A percentile compares a stretch with the other conserved stretches of the same genome.
Conservation (phyloP, 2,329 filamentous ascomycete genomes). For the Mycocentrospora acerina region DNA sequence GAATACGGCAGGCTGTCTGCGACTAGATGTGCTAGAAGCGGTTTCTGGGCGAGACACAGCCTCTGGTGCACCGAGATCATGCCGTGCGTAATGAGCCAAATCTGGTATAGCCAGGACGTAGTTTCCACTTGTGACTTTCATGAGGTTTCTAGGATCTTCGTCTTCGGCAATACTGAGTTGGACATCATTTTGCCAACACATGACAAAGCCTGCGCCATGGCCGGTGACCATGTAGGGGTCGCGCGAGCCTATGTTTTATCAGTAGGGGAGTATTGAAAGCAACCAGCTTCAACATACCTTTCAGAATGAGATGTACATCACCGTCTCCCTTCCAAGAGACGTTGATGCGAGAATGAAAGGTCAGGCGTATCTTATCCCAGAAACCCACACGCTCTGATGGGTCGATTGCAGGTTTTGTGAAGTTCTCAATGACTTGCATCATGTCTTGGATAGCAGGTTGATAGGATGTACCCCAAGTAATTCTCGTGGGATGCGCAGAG, state of each 20-base stretch:
- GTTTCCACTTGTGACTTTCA: constrained; percentile 93
- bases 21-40: constrained; percentile 62
- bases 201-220: constrained; percentile 89
- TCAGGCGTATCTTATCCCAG: constrained; percentile 97
- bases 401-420: constrained; percentile 93
- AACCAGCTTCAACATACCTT: constrained; percentile 57
- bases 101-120: constrained; percentile 94
- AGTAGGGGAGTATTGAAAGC: constrained; percentile 5
- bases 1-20: constrained; percentile 78
- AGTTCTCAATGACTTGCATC: constrained; percentile 99
- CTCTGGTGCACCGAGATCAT: constrained; percentile 52
- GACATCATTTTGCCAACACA: constrained; percentile 98
- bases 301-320: constrained; percentile 89
- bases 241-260: constrained; percentile 58
- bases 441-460: constrained; percentile 98
- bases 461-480: constrained; percentile 97
- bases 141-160: constrained; percentile 87
- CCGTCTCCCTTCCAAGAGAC: constrained; percentile 94
- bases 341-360: constrained; percentile 87
- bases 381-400: constrained; percentile 93
- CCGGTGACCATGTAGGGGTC: constrained; percentile 94
- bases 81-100: constrained; percentile 82
- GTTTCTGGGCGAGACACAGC: constrained; percentile 57
- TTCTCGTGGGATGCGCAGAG: constrained; percentile 84
- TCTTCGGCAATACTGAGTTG: constrained; percentile 81